Evolutionary conservation across 495 filamentous ascomycete genomes (phyloP), one percentile per base, ranked within the genome.

Genomic region (Thozetella sp.): DNA sequence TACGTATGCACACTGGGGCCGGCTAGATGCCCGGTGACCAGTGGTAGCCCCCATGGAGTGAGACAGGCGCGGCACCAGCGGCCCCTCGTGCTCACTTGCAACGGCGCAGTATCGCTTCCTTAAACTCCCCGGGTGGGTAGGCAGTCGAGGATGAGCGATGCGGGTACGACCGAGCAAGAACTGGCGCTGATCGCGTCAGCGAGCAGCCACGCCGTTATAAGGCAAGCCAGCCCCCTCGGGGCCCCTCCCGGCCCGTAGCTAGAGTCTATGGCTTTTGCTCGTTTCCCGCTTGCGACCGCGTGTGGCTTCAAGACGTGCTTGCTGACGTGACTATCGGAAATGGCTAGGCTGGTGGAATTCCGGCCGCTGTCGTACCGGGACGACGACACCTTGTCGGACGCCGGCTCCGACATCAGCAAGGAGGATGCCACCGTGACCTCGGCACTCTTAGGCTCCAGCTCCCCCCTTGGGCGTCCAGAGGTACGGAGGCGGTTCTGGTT

Each of bases 381-480:
- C 9, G 56, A 62, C 17, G 57, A 58, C 15, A 22, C n/a, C 22
- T 57, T 54, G 19, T 59, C 57, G 0, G 54, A 57, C 11, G 54
- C 34, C 37, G 53, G 56, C 6, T 64, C 61, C 17, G 65, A 67
- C 13, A 64, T 63, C 27, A 64, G 61, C 61, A 67, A 64, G 52
- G 66, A 63, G 20, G 58, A 68, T 30, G 66, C 58, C 2, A 53
- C 61, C 20, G 57, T 62, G 40, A 68, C 66, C 9, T 57, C 66
- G 0, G 56, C 55, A 2, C 56, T 68, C 46, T 56, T 68, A n/a
- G 46, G 50, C 10, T 30, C 50, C 0, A 30, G 27, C 2, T 53
- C 52, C 22, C 34, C 59, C 12, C 51, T 63, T 10, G 63, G 58
- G 1, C 55, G 58, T 27, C 58, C 63, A 3, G 61, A 64, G 48